Evolutionary conservation across 2,329 filamentous ascomycete genomes (phyloP).

Genomic region (Fusarium anguioides): DNA sequence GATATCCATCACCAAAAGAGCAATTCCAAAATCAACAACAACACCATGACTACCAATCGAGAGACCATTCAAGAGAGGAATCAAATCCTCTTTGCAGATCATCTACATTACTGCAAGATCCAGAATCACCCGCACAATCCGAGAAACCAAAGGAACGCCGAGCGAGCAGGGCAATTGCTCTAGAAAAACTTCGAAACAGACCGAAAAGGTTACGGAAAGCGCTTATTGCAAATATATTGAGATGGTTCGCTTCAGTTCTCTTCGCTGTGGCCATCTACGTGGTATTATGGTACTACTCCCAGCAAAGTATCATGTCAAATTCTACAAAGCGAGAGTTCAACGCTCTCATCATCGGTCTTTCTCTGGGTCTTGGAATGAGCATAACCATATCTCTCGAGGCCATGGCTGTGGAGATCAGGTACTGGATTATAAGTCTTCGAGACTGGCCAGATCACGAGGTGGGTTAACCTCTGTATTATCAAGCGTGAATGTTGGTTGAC

Average conservation of each 20-base stretch:
- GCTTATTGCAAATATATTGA: conserved; percentile 17
- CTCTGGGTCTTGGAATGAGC: conserved; percentile 50
- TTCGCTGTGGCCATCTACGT: conserved; percentile 33
- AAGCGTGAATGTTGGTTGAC: not conserved
- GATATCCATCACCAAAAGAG: not conserved
- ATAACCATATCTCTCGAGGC: conserved; percentile 57
- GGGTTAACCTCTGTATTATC: not conserved
- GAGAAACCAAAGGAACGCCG: not conserved
- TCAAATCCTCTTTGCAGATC: conserved; percentile 15
- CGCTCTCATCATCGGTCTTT: conserved; percentile 56
- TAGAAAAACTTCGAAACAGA: conserved; percentile 9
- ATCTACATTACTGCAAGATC: not conserved
- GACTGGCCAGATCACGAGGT: conserved; percentile 55
- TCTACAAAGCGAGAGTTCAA: conserved; percentile 56
- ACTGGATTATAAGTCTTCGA: conserved; percentile 56
- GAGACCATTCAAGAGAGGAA: conserved; percentile 5
- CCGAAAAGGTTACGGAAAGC: conserved; percentile 24
- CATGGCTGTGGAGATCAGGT: conserved; percentile 58
- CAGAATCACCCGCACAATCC: not conserved
- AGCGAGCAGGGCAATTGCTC: not conserved
- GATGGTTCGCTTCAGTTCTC: conserved; percentile 33
- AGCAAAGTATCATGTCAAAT: conserved; percentile 28
- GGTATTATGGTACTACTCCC: conserved; percentile 33
- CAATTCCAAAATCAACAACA: not conserved
- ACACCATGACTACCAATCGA: not conserved